A percentile compares a stretch with the other conserved stretches of the same genome.
These are phyloP conservation scores for Trametes punicea DNA, from an alignment of 768 basidiomycete species.

Conservation along the genomic window DNA sequence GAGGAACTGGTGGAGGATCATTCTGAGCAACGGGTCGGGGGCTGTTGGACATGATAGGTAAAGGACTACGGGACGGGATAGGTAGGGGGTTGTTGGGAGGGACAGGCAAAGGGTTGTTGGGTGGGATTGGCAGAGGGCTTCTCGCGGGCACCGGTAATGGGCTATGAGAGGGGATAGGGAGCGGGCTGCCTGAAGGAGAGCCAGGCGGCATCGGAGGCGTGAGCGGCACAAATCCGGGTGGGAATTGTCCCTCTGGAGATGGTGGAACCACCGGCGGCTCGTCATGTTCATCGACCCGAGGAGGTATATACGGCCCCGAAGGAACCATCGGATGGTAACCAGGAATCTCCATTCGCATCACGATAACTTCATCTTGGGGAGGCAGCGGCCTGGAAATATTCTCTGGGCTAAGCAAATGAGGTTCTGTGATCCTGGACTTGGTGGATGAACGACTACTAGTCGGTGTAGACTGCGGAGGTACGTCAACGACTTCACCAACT, in stretches of 20 bases:
- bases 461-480: slow-evolving; percentile 21
- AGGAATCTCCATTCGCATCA: slow-evolving; percentile 13
- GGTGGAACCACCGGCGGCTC: not conserved
- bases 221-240: slow-evolving; percentile 18
- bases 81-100: slow-evolving; percentile 3
- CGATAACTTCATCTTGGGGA: slow-evolving; percentile 8
- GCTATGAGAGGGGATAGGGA: slow-evolving; percentile 5
- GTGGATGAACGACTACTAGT: slow-evolving; percentile 20
- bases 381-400: slow-evolving; percentile 15
- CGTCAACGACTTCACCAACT: not conserved
- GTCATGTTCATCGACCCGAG: not conserved
- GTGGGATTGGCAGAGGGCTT: not conserved
- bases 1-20: not conserved
- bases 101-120: not conserved
- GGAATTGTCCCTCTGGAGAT: slow-evolving; percentile 7
- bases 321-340: slow-evolving; percentile 4
- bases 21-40: not conserved
- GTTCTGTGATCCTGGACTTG: slow-evolving; percentile 17
- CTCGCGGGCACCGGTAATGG: slow-evolving; percentile 4
- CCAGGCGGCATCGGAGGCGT: slow-evolving; percentile 1
- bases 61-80: not conserved
- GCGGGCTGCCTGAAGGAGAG: not conserved
- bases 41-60: not conserved
- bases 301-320: slow-evolving; percentile 3
- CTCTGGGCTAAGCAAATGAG: slow-evolving; percentile 32